A percentile compares a stretch with the other conserved stretches of the same genome.
Conservation (phyloP, 2,329 filamentous ascomycete species). For the Ascochyta rabiei region DNA sequence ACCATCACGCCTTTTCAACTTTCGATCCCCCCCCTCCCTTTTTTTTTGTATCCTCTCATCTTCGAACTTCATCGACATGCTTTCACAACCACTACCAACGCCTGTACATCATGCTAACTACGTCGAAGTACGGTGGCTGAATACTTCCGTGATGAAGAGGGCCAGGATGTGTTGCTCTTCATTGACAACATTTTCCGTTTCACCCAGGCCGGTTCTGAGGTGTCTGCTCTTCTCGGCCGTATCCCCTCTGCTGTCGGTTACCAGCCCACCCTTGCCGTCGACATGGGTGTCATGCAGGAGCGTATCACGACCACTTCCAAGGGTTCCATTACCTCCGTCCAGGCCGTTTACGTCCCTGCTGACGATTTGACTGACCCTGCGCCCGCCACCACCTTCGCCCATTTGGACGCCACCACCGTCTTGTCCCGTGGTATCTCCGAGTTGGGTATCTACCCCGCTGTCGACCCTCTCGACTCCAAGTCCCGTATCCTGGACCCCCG, state of each 20-base stretch:
- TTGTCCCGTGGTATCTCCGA: conserved; percentile 99
- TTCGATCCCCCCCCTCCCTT: background rate
- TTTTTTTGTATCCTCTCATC: background rate
- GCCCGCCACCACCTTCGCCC: conserved; percentile 98
- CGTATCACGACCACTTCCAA: conserved; percentile 99
- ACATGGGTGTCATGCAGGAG: conserved; percentile 75
- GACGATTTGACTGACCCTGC: conserved; percentile 99
- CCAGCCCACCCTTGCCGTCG: conserved; percentile 55
- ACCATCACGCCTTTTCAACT: background rate
- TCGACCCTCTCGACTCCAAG: conserved; percentile 99
- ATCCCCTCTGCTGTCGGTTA: conserved; percentile 99
- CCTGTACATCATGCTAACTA: conserved; percentile 44
- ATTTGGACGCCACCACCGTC: conserved; percentile 99
- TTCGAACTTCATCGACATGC: no score
- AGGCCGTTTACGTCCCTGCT: conserved; percentile 99
- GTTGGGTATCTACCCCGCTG: conserved; percentile 99
- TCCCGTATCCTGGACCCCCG: conserved; percentile 99
- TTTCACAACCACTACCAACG: conserved; percentile 48
- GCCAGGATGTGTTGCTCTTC: conserved; percentile 98
- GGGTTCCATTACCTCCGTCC: conserved; percentile 99
- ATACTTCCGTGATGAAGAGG: conserved; percentile 80
- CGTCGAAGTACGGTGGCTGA: conserved; percentile 68
- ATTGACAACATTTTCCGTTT: conserved; percentile 99
- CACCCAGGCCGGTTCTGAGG: conserved; percentile 99
- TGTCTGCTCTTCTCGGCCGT: conserved; percentile 98